Base-by-base conservation (phyloP, 306 rosid genomes). In the Inga laurina region DNA sequence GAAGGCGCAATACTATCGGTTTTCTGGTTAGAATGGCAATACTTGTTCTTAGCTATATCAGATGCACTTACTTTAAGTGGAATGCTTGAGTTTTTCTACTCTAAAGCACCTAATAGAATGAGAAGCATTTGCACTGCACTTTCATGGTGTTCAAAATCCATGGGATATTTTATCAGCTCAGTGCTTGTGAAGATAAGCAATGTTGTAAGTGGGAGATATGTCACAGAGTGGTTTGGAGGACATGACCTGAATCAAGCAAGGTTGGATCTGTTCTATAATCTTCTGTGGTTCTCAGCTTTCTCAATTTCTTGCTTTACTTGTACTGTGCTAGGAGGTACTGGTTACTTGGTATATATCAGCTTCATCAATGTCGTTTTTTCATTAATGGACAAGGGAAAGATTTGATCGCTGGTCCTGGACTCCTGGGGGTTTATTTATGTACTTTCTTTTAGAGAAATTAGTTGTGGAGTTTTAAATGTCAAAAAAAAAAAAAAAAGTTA, bases 51-150 rank as follows among this genome's bases (percentile, higher is more conserved):
- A 44, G 71, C 71, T 32, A 34, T 65, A 15, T 72, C 90, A 18
- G 87, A 89, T 3, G 76, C 84, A 76, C 73, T 87, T 43, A 75
- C 87, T 16, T 37, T 83, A 51, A 84, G 87, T 13, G 90, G 89
- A 71, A 89, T 85, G 88, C 82, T 89, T 13, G 90, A 82, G 51
- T 87, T 89, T 82, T 87, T 89, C 59, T 77, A 89, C 79, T 77
- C 87, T 3, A 82, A 87, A 66, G 87, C 88, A 30, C 90, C 92
- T 0, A 54, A 41, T 45, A 82, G 87, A 70, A 84, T 89, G 90
- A 82, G 86, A 77, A 87, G 92, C 37, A 84, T 82, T 84, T 13
- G 71, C 2, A 87, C 84, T 37, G 81, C 90, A 27, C 75, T 89
- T 22, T 69, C 88, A 54, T 82, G 86, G 87, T 85, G 84, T 27